Base-by-base conservation (phyloP, 2,329 filamentous ascomycete species). In the Aspergillus pseudonomiae region DNA sequence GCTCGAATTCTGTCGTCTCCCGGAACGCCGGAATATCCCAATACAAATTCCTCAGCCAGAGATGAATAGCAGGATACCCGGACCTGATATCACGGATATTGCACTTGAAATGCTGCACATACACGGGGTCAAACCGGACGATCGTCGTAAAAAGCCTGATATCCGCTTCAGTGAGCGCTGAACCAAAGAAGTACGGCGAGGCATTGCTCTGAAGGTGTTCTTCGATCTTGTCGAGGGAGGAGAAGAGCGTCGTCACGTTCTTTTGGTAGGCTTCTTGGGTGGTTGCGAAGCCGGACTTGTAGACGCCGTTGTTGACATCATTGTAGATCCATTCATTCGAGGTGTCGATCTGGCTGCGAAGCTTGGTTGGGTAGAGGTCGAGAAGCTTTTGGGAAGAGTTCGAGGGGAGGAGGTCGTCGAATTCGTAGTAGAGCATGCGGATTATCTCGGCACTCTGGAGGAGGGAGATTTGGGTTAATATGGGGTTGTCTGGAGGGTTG, bases 1-100 rank as follows among this genome's bases (percentile, higher is more conserved):
- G 95, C 77, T 96, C 87, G 77, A 96, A 97, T 78, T 97, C 87
- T 26, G 94, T 96, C 65, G 93, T 95, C 58, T 91, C 87, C 67
- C 83, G 82, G 81, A 96, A 97, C 2, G 92, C 93, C 0, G 88
- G 83, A 28, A 88, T 77, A 69, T 90, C 89, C 93, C 93, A 97
- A 82, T 97, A 97, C 70, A 96, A 80, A 73, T 89, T 85, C 61
- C 91, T 85, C 80, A 97, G 78, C 93, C 94, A 97, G 64, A 81
- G 82, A 81, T 97, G 92, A 63, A 96, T 80, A 57, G 85, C 82
- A 32, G 94, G 94, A 76, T 95, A 97, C 2, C 93, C 93, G 9
- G 87, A 89, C 48, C 93, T 86, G 74, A 96, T 94, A 77, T 96
- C 93, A 28, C 89, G 85, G 65, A 96, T 82, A 80, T 96, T 96